Base-by-base conservation (phyloP, 2,329 filamentous ascomycete species). In the Trichoderma hamatum region DNA sequence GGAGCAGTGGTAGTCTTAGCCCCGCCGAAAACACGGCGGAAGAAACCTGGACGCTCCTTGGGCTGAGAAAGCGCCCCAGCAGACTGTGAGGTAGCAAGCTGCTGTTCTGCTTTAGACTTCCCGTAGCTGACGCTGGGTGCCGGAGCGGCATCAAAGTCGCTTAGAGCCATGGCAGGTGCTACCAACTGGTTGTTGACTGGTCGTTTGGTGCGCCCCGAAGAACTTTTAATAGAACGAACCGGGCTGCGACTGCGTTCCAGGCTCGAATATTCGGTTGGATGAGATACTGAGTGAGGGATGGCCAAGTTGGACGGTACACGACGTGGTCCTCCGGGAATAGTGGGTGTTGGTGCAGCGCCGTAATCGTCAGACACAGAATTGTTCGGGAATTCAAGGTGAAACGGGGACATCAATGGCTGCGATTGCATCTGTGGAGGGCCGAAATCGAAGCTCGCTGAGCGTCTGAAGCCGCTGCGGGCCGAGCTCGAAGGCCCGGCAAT, bases 11-110 rank as follows among this genome's bases (percentile, higher is more conserved):
- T 73, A 67, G 81, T 86, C 76, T 86, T 92, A 43, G 91, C 88
- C 11, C 90, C 91, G 49, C 91, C 92, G 82, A 98, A 98, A 49
- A 98, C 92, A 72, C 95, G 89, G 74, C 93, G 89, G 83, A 98
- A 98, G 83, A 99, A 98, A 24, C 96, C 94, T 10, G 88, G 92
- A 69, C 89, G 89, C 75, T 93, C 90, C 76, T 91, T 92, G 64
- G 84, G 77, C 68, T 79, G 80, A 74, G 82, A 73, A 79, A 82
- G 71, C 76, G 82, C 72, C 76, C 82, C 70, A 77, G 78, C 70
- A 77, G 78, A 66, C 39, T 82, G 55, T 21, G 51, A 46, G 51
- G 59, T 82, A 52, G 86, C 84, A 36, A 67, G 54, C 72, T 85
- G 64, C 72, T 85, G 81, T 70, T 80, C 79, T 69, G 81, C 76